Conservation (phyloP, 192 early-diverging fungal genomes). For the Entrophospora sp. region DNA sequence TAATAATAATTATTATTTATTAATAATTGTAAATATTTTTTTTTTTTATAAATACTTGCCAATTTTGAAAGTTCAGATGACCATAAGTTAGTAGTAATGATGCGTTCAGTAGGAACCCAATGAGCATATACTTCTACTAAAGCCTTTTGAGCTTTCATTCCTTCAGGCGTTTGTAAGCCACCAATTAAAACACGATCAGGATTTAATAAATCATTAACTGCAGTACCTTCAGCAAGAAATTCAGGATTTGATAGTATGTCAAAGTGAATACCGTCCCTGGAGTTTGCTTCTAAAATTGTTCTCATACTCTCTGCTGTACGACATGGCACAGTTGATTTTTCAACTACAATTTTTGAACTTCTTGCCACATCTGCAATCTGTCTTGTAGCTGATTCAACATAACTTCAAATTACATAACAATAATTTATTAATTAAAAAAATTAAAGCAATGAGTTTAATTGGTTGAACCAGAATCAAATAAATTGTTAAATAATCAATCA, state of each 20-base stretch:
- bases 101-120: slow-evolving; percentile 78
- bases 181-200: slow-evolving; percentile 92
- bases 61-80: slow-evolving; percentile 93
- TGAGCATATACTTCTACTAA: slow-evolving; percentile 70
- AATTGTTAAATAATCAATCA: too few relatives aligned
- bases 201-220: slow-evolving; percentile 68
- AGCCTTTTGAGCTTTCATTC: slow-evolving; percentile 65
- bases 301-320: slow-evolving; percentile 79
- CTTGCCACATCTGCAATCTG: slow-evolving; percentile 74
- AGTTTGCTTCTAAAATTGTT: slow-evolving; percentile 76
- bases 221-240: slow-evolving; percentile 92
- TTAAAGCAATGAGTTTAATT: too few relatives aligned
- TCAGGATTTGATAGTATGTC: slow-evolving; percentile 90
- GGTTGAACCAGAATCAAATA: too few relatives aligned
- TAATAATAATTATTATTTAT: neutral
- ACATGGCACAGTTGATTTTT: slow-evolving; percentile 94
- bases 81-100: slow-evolving; percentile 89
- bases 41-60: slow-evolving; percentile 29
- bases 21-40: slow-evolving; percentile 64
- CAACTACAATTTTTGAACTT: slow-evolving; percentile 82
- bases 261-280: slow-evolving; percentile 56
- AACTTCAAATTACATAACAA: slow-evolving; percentile 34
- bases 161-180: slow-evolving; percentile 59
- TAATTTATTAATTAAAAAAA: neutral
- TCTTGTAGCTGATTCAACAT: slow-evolving; percentile 72